Conservation (phyloP, 495 filamentous ascomycete genomes). For the Aspergillus affinis region DNA sequence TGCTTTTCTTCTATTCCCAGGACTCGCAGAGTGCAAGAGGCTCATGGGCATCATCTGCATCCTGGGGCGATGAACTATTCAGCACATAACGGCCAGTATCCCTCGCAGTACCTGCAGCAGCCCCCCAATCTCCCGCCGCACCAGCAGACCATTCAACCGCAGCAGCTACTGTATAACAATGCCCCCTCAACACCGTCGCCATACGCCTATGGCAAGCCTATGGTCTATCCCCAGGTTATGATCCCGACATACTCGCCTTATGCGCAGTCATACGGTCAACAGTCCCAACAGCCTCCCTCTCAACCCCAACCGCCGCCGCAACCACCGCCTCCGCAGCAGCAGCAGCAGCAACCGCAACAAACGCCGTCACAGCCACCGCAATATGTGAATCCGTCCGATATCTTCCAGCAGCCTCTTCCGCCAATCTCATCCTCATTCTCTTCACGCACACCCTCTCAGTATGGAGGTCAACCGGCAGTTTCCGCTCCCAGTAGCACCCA, state of each 20-base stretch:
- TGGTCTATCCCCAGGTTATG: slow-evolving; percentile 39
- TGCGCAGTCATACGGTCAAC: slow-evolving; percentile 28
- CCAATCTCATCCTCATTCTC: slow-evolving; percentile 33
- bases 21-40: slow-evolving; percentile 19
- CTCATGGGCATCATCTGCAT: slow-evolving; percentile 26
- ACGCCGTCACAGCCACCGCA: slow-evolving; percentile 34
- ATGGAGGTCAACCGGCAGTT: slow-evolving; percentile 25
- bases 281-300: slow-evolving; percentile 2
- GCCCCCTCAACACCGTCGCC: slow-evolving; percentile 31
- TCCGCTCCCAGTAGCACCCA: slow-evolving; percentile 23
- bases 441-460: slow-evolving; percentile 26
- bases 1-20: not conserved
- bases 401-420: slow-evolving; percentile 38
- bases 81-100: slow-evolving; percentile 47
- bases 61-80: slow-evolving; percentile 51
- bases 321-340: slow-evolving; percentile 21
- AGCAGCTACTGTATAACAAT: slow-evolving; percentile 45
- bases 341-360: slow-evolving; percentile 20
- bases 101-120: slow-evolving; percentile 41
- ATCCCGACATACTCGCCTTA: slow-evolving; percentile 36
- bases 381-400: slow-evolving; percentile 44
- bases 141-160: slow-evolving; percentile 29
- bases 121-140: slow-evolving; percentile 25
- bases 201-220: slow-evolving; percentile 43
- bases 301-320: slow-evolving; percentile 27